Evolutionary conservation across 1,139 yeast genomes (phyloP).

Genomic region (Geotrichum candidum): DNA sequence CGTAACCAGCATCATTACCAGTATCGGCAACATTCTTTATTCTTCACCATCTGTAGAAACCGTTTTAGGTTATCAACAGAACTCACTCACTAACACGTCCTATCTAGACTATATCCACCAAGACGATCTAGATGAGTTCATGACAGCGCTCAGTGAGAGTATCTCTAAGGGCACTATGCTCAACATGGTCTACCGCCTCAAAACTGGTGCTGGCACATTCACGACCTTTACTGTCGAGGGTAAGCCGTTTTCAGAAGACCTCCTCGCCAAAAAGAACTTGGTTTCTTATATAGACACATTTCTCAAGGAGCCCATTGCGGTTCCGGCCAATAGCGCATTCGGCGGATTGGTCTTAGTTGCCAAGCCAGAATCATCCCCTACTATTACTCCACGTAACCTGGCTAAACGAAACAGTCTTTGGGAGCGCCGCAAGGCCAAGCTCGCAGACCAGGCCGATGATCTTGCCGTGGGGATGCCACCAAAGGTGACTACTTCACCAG

Average conservation of each 20-base stretch:
- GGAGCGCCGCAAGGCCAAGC: slow-evolving; percentile 16
- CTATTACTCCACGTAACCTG: slow-evolving; percentile 13
- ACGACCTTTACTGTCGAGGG: slow-evolving; percentile 3
- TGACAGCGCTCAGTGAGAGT: slow-evolving; percentile 3
- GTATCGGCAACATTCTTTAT: slow-evolving; percentile 8
- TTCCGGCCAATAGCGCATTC: neutral
- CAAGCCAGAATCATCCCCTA: slow-evolving; percentile 12
- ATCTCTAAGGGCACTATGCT: slow-evolving; percentile 7
- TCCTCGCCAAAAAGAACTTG: neutral
- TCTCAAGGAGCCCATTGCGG: neutral
- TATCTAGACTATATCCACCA: slow-evolving; percentile 9
- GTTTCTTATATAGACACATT: neutral
- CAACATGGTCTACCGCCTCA: neutral
- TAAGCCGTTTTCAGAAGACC: slow-evolving; percentile 8
- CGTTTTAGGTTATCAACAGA: slow-evolving; percentile 4
- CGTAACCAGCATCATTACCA: slow-evolving; percentile 2
- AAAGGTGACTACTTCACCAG: slow-evolving; percentile 1
- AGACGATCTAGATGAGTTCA: slow-evolving; percentile 9
- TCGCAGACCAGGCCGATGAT: slow-evolving; percentile 5
- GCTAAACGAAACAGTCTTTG: slow-evolving; percentile 2
- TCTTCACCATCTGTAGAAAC: slow-evolving; percentile 4
- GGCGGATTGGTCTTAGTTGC: slow-evolving; percentile 7
- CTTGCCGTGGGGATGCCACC: neutral
- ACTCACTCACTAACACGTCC: neutral
- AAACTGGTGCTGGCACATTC: neutral